A percentile compares a stretch with the other conserved stretches of the same genome.
Conservation (phyloP, 2,329 filamentous ascomycete species). For the Paracamarosporium sp. region DNA sequence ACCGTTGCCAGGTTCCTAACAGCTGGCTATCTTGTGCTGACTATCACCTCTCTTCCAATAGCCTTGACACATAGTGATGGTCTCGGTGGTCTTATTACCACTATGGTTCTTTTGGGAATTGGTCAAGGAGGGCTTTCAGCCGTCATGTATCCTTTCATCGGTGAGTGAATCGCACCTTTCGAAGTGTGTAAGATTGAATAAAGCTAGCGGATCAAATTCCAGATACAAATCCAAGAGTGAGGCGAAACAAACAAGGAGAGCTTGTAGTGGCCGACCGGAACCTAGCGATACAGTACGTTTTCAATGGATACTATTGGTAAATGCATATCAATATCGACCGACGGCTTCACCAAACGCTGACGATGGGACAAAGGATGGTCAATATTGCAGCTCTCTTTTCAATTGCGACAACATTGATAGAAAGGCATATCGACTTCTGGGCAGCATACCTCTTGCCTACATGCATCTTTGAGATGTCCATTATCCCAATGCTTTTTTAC, state of each 20-base stretch:
- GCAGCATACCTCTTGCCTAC: constrained; percentile 67
- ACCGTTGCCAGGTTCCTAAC: constrained; percentile 9
- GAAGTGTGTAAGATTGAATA: too few relatives aligned
- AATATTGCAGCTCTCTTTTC: constrained; percentile 66
- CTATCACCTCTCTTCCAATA: constrained; percentile 14
- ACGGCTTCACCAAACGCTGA: too few relatives aligned
- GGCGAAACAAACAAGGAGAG: constrained; percentile 22
- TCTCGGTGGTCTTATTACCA: constrained; percentile 26
- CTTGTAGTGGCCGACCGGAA: constrained; percentile 28
- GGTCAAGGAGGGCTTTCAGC: constrained; percentile 39
- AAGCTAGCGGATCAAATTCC: constrained; percentile 20
- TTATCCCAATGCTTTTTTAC: constrained; percentile 57
- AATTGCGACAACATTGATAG: constrained; percentile 71
- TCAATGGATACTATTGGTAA: constrained; percentile 44
- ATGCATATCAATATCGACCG: too few relatives aligned
- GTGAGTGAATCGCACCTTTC: too few relatives aligned
- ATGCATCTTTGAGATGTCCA: constrained; percentile 67
- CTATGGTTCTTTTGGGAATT: constrained; percentile 41
- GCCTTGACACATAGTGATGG: constrained; percentile 4
- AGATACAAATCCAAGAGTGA: constrained; percentile 15
- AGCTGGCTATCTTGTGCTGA: constrained; percentile 5
- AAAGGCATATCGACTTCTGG: constrained; percentile 72
- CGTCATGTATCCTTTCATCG: constrained; percentile 35
- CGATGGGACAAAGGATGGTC: too few relatives aligned
- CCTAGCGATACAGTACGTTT: constrained; percentile 37